These are phyloP conservation scores for Vishniacozyma victoriae DNA, from an alignment of 768 basidiomycete genomes.

Conservation along the genomic window DNA sequence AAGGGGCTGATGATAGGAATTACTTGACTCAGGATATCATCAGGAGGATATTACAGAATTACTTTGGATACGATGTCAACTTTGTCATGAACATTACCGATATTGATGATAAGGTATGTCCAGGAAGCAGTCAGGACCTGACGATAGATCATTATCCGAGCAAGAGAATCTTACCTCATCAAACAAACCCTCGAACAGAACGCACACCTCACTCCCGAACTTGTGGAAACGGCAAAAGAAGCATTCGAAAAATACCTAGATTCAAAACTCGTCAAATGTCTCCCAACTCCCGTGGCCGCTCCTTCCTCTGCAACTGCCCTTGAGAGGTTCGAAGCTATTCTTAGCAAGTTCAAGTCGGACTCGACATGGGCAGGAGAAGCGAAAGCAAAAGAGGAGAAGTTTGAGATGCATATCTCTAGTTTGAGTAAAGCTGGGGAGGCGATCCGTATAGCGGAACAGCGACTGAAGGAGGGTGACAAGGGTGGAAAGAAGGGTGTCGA, in stretches of 20 bases:
- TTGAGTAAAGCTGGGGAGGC: conserved; percentile 61
- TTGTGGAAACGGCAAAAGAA: conserved; percentile 56
- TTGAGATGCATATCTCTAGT: conserved; percentile 75
- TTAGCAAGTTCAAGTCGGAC: conserved; percentile 52
- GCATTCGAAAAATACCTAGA: conserved; percentile 62
- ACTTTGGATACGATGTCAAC: conserved; percentile 95
- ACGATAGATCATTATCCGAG: conserved; percentile 83
- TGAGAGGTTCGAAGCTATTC: conserved; percentile 58
- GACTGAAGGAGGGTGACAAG: conserved; percentile 50
- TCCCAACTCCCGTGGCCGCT: conserved; percentile 59
- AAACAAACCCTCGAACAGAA: conserved; percentile 39
- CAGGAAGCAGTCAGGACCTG: background rate
- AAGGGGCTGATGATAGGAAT: conserved; percentile 59
- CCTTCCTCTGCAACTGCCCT: conserved; percentile 52
- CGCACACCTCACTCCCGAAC: conserved; percentile 53
- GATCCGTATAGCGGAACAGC: conserved; percentile 53
- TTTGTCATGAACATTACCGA: conserved; percentile 99
- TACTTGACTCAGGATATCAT: conserved; percentile 94
- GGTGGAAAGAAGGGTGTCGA: conserved; percentile 16
- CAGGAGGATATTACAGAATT: conserved; percentile 82
- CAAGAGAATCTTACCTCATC: conserved; percentile 57
- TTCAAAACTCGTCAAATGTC: conserved; percentile 60
- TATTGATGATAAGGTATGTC: conserved; percentile 90
- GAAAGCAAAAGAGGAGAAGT: conserved; percentile 79
- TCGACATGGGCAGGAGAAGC: conserved; percentile 64